Conservation (phyloP, 768 basidiomycete genomes). For the Kwoniella mangroviensis region DNA sequence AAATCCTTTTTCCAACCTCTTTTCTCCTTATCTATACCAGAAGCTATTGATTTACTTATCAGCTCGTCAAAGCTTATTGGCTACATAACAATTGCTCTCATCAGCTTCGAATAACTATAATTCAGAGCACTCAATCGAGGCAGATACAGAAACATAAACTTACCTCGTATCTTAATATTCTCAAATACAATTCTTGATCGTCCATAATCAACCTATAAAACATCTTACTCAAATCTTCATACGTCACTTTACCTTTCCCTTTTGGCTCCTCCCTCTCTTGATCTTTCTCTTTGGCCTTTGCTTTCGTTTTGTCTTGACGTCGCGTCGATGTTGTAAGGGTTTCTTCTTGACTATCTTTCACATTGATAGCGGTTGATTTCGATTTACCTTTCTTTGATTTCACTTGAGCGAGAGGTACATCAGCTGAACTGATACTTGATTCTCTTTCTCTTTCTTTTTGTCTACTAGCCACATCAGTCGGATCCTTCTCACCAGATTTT, state of each 20-base stretch:
- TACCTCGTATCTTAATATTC: constrained; percentile 49
- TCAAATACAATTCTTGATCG: constrained; percentile 39
- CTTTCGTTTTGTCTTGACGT: too few species aligned
- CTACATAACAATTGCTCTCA: constrained; percentile 14
- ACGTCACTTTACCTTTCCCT: neutral
- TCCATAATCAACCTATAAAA: constrained; percentile 42
- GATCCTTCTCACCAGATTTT: neutral
- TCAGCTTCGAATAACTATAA: too few species aligned
- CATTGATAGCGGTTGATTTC: neutral
- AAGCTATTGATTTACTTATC: constrained; percentile 33
- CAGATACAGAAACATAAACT: constrained; percentile 11
- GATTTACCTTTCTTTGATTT: constrained; percentile 16
- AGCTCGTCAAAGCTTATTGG: constrained; percentile 51
- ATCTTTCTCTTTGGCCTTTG: neutral
- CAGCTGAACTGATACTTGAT: constrained; percentile 32
- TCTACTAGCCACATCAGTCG: neutral
- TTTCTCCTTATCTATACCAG: constrained; percentile 36
- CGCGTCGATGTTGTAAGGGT: neutral
- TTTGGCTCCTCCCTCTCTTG: constrained; percentile 17
- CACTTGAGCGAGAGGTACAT: constrained; percentile 37
- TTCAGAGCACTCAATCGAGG: too few species aligned
- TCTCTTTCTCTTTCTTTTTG: neutral
- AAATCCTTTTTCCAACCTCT: constrained; percentile 42
- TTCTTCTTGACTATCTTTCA: constrained; percentile 13
- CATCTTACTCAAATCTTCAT: constrained; percentile 28